Percentiles rank a stretch among this genome's conserved stretches.
These are phyloP conservation scores for Cryptosporidium andersoni DNA, from an alignment of 169 alveolate species.

Conservation along the genomic window DNA sequence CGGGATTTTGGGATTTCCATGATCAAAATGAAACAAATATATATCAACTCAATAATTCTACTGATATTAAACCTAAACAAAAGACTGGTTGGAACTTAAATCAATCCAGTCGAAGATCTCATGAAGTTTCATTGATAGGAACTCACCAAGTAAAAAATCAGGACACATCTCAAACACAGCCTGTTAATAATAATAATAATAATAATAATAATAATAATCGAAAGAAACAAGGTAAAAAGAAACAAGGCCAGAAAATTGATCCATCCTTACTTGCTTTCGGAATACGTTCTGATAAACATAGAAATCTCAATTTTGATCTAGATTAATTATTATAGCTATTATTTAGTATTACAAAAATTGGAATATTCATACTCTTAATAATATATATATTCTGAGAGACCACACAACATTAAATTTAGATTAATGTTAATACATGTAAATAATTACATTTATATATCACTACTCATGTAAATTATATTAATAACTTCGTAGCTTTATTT, in stretches of 20 bases:
- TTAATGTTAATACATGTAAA: background rate
- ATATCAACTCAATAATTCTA: too few species aligned
- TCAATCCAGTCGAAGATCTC: background rate
- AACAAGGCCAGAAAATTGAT: constrained; percentile 30
- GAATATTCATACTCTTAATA: too few species aligned
- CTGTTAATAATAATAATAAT: background rate
- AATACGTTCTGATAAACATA: constrained; percentile 41
- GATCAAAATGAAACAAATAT: background rate
- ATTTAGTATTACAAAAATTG: background rate
- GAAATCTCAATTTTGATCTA: constrained; percentile 48
- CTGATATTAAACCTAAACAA: too few species aligned
- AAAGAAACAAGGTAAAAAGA: background rate
- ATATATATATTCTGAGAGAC: background rate
- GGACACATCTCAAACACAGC: background rate
- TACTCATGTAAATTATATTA: too few species aligned
- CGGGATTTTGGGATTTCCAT: constrained; percentile 58
- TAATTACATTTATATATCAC: too few species aligned
- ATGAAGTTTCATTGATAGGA: background rate
- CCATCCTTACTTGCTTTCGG: constrained; percentile 48
- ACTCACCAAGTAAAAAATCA: background rate
- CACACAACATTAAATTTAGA: background rate
- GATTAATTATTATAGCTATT: background rate
- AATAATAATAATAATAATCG: background rate
- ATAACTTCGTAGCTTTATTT: constrained; percentile 1
- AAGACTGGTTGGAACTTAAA: background rate